Conservation (phyloP, 345 rosid genomes). For the Brassica nigra region DNA sequence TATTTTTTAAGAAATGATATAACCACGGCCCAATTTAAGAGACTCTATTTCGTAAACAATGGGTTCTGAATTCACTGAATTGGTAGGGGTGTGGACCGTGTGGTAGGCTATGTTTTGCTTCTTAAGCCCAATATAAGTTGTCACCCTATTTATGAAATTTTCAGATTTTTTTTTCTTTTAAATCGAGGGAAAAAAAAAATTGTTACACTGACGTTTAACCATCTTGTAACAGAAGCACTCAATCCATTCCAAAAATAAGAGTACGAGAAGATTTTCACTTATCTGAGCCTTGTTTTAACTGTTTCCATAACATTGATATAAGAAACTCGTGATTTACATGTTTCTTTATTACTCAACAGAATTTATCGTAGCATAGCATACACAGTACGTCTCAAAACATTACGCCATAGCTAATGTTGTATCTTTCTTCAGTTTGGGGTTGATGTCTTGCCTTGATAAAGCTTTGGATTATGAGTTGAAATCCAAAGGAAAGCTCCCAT, state of each 20-base stretch:
- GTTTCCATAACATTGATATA: not conserved
- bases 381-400: not conserved
- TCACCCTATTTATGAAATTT: not conserved
- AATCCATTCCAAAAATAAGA: not conserved
- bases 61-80: not conserved
- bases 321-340: slow-evolving; percentile 26
- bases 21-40: too few relatives aligned
- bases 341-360: slow-evolving; percentile 17
- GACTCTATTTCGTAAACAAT: not conserved
- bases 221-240: not conserved
- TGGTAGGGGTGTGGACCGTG: not conserved
- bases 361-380: slow-evolving; percentile 3
- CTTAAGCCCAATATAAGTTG: not conserved
- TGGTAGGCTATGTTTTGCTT: not conserved
- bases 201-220: not conserved
- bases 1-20: too few relatives aligned
- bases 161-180: not conserved
- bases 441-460: slow-evolving; percentile 27
- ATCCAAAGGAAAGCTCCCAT: slow-evolving; percentile 74
- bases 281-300: not conserved
- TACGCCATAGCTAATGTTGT: not conserved
- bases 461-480: slow-evolving; percentile 32
- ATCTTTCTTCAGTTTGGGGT: slow-evolving; percentile 13
- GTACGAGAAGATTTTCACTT: not conserved
- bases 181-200: too few relatives aligned